Evolutionary conservation across 257 asterid genomes (phyloP), one percentile per base, ranked within the genome.

Genomic region (Buddleja alternifolia): DNA sequence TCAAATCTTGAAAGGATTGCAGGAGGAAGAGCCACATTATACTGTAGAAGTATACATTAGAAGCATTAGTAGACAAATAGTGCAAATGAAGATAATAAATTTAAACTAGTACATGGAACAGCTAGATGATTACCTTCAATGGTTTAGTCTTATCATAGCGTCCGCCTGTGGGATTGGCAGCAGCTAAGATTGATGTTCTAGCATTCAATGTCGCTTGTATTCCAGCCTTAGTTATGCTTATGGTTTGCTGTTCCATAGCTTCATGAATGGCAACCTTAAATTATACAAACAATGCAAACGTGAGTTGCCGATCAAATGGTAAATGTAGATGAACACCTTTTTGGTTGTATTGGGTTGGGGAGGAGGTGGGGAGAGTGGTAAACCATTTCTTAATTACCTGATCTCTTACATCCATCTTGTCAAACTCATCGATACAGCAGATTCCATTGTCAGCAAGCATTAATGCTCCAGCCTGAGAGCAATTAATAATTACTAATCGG

Each of bases 171-270:
- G 99, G 99, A 70, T 94, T 94, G 59, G 99, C 99, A 50, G 99
- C 99, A 70, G 97, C 99, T 85, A 94, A 81, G 66, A 94, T 94
- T 70, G 99, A 89, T 61, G 97, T 94, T 77, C 99, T 84, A 37
- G 99, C 99, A 84, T 94, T 94, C 73, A 94, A 59, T 58, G 99
- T 94, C 74, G 99, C 97, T 81, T 94, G 99, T 76, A 94, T 94
- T 72, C 99, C 99, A 56, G 99, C 97, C 81, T 94, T 94, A 36
- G 99, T 94, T 73, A 94, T 91, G 87, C 99, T 94, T 86, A 94
- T 94, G 1, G 99, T 94, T 79, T 94, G 99, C 73, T 94, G 99
- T 74, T 94, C 97, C 99, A 94, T 94, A 69, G 99, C 99, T 82
- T 94, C 97, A 61, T 94, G 99, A 74, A 94, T 94, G 73, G 99